Evolutionary conservation across 2,329 filamentous ascomycete species (phyloP), one percentile per base, ranked within the genome.

Genomic region (Pseudogymnoascus pannorum): DNA sequence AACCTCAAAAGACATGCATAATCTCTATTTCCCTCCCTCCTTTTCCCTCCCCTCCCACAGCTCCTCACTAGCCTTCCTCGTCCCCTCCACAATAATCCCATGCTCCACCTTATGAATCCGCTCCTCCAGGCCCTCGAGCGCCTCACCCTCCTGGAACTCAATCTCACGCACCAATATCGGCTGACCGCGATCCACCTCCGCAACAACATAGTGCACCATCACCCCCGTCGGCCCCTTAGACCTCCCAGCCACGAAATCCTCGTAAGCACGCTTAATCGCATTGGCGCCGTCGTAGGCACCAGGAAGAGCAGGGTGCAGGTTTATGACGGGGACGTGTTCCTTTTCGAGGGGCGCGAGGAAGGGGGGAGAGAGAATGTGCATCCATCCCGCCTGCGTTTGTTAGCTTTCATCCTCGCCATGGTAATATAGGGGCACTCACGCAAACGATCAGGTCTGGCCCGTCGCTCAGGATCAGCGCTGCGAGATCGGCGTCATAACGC

Each of bases 131-230:
- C 82, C 80, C 33, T 85, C 81, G 61, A 93, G 69, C 22, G 78
- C 79, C 69, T 91, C 86, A 67, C 89, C 84, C 57, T 82, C 78
- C 63, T 81, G 81, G 66, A 82, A 85, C 61, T 84, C 79, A 22
- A 96, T 83, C 74, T 92, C 87, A 65, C 80, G 74, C 1, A 87
- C 81, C 64, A 92, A 70, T 67, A 96, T 87, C 8, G 89, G 87
- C 65, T 82, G 78, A 2, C 92, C 92, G 69, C 87, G 82, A 76
- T 96, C 92, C 60, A 96, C 91, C 72, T 93, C 85, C 7, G 77
- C 78, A 64, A 89, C 86, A 54, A 96, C 91, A 74, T 92, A 87
- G 75, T 96, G 92, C 14, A 91, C 85, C 92, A 96, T 96, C 60
- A 95, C 87, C 0, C 92, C 92, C 0, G 84, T 92, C 66, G 80